Conservation (phyloP, 2,329 filamentous ascomycete species). For the Apiospora aurea region DNA sequence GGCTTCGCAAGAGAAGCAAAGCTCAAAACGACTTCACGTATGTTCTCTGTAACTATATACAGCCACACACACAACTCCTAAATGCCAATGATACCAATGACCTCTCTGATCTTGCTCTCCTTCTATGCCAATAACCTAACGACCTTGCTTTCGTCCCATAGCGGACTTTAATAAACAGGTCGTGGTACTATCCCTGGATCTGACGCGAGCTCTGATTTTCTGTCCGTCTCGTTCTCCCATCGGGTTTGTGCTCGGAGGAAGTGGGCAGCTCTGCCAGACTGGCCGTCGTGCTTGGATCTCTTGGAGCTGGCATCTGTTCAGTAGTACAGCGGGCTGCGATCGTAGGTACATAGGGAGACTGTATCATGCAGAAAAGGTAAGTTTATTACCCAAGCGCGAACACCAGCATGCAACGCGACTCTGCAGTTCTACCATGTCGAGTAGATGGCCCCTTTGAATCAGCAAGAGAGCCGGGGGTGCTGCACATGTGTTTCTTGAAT, state of each 20-base stretch:
- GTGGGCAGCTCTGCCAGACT: slow-evolving; percentile 62
- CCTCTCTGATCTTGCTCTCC: not conserved
- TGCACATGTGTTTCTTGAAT: not conserved
- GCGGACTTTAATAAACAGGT: slow-evolving; percentile 57
- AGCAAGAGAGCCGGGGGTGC: not conserved
- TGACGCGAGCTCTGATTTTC: slow-evolving; percentile 47
- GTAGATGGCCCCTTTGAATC: not conserved
- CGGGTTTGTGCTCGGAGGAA: slow-evolving; percentile 56
- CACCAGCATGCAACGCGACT: not conserved
- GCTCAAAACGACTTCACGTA: slow-evolving; percentile 1
- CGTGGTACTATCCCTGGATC: slow-evolving; percentile 59
- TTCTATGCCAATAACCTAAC: too few relatives aligned
- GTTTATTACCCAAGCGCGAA: too few relatives aligned
- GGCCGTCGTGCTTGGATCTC: slow-evolving; percentile 18
- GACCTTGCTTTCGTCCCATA: too few relatives aligned
- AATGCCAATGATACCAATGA: slow-evolving; percentile 11
- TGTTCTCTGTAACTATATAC: not conserved
- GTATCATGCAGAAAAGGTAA: too few relatives aligned
- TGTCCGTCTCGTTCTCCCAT: slow-evolving; percentile 33
- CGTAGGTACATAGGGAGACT: too few relatives aligned
- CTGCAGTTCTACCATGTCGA: not conserved
- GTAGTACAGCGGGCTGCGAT: too few relatives aligned
- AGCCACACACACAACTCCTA: slow-evolving; percentile 4
- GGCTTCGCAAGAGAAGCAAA: not conserved
- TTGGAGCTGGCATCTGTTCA: too few relatives aligned